Percentiles rank a stretch among this genome's conserved stretches.
Conservation (phyloP, 2,329 filamentous ascomycete species). For the Fusarium xyrophilum region DNA sequence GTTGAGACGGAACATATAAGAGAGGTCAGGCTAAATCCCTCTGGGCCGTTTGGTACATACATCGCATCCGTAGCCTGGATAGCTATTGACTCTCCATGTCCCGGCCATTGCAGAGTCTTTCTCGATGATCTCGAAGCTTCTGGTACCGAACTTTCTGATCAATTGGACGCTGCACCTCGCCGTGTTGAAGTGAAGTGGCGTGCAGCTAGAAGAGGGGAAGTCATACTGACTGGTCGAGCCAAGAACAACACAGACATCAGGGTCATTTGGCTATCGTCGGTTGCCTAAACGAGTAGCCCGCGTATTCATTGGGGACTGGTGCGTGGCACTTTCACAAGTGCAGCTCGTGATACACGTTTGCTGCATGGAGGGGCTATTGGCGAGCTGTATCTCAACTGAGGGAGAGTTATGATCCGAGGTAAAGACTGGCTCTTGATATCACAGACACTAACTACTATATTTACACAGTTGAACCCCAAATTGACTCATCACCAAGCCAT, state of each 20-base stretch:
- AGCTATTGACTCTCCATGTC: conserved; percentile 40
- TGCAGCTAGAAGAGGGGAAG: conserved; percentile 6
- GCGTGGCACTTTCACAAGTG: neutral
- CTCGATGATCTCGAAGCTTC: conserved; percentile 39
- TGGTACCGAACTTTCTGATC: conserved; percentile 19
- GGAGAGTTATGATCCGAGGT: neutral
- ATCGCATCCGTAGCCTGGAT: conserved; percentile 41
- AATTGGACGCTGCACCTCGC: conserved; percentile 31
- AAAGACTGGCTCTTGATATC: neutral
- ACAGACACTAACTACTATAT: fast-evolving
- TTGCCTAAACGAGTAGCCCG: neutral
- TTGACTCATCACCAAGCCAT: conserved; percentile 37
- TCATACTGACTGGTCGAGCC: neutral
- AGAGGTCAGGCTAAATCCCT: fast-evolving
- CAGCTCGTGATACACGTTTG: neutral
- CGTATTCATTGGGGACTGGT: neutral
- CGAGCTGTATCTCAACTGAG: too few relatives aligned
- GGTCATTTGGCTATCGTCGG: conserved; percentile 17
- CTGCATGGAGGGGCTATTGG: neutral
- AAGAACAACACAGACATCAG: conserved; percentile 3
- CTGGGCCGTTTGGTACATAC: neutral
- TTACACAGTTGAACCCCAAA: conserved; percentile 36
- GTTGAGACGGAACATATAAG: conserved; percentile 36
- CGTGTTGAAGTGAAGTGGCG: neutral
- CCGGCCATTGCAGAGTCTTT: conserved; percentile 34